Percentiles rank a stretch among this genome's conserved stretches.
These are phyloP conservation scores for Centaurea solstitialis DNA, from an alignment of 129 eudicot species.

Conservation along the genomic window DNA sequence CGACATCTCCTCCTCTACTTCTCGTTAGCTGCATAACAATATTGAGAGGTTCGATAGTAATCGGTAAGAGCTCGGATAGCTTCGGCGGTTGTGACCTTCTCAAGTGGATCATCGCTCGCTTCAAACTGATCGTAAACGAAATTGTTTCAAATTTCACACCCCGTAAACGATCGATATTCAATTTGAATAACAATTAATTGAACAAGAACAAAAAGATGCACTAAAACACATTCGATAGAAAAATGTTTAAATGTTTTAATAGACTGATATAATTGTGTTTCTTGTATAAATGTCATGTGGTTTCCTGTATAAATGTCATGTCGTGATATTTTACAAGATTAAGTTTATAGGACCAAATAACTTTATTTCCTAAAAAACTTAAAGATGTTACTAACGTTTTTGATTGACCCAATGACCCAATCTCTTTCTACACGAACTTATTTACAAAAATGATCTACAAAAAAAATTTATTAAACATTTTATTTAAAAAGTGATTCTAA, in stretches of 20 bases:
- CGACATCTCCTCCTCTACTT: conserved; percentile 85
- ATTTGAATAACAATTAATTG: not conserved
- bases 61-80: conserved; percentile 77
- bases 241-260: not conserved
- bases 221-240: not conserved
- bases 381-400: not conserved
- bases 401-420: not conserved
- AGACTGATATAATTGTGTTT: not conserved
- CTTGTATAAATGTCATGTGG: no score
- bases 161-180: not conserved
- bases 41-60: conserved; percentile 70
- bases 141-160: not conserved
- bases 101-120: conserved; percentile 86
- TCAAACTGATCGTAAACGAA: conserved; percentile 54
- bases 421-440: not conserved
- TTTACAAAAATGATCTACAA: not conserved
- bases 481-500: no score
- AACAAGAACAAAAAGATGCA: not conserved
- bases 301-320: not conserved
- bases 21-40: conserved; percentile 59
- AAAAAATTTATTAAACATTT: not conserved
- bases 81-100: conserved; percentile 80
- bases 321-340: not conserved
- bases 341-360: not conserved
- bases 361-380: not conserved